A percentile compares a stretch with the other conserved stretches of the same genome.
Evolutionary conservation across 352 stramenopile genomes (phyloP).

Genomic region (Detonula confervacea): DNA sequence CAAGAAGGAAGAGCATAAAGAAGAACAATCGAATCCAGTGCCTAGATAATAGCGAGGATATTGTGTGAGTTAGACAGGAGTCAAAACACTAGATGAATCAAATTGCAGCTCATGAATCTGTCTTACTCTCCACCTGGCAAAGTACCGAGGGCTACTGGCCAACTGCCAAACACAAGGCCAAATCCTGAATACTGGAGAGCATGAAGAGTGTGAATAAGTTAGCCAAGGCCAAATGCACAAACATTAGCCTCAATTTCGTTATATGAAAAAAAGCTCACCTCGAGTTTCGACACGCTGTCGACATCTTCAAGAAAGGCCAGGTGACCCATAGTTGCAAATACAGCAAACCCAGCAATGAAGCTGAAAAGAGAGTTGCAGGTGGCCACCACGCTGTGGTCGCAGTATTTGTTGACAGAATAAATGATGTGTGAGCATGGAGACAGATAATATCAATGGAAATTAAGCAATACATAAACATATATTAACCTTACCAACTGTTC

Average conservation of each 20-base stretch:
- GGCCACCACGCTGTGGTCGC: constrained; percentile 63
- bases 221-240: no score
- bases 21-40: constrained; percentile 76
- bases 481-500: constrained; percentile 39
- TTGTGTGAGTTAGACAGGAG: no score
- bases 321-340: constrained; percentile 77
- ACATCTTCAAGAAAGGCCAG: constrained; percentile 35
- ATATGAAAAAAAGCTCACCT: constrained; percentile 12
- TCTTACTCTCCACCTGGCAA: constrained; percentile 54
- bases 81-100: no score
- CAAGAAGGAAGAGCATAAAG: constrained; percentile 77
- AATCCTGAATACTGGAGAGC: constrained; percentile 45
- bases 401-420: no score
- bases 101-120: no score
- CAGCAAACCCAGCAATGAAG: constrained; percentile 79
- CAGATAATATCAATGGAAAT: no score
- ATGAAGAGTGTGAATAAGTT: no score
- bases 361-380: constrained; percentile 72
- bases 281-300: constrained; percentile 9
- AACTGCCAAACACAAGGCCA: constrained; percentile 73
- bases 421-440: no score
- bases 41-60: no score
- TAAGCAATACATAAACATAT: constrained; percentile 22
- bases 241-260: not conserved
- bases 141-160: constrained; percentile 69